A percentile compares a stretch with the other conserved stretches of the same genome.
phyloP scores from a whole-genome alignment of 306 rosid species.

The Leucaena leucocephala region DNA sequence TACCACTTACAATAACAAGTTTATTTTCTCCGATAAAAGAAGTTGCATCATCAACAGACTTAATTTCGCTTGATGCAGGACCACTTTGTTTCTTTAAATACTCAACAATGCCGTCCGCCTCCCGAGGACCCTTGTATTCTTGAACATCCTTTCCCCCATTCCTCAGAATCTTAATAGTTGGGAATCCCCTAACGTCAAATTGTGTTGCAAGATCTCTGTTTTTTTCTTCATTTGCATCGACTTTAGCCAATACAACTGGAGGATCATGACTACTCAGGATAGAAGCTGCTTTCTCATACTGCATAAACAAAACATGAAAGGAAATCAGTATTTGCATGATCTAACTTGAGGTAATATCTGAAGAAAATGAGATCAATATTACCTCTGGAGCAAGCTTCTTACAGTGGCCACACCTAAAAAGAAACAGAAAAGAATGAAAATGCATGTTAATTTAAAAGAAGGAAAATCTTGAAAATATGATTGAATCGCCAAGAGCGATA shows the following conservation, averaged over 20 bases:
- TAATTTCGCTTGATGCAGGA: conserved; percentile 76
- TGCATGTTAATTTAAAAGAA: conserved; percentile 4
- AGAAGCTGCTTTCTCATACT: conserved; percentile 91
- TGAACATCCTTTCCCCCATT: conserved; percentile 77
- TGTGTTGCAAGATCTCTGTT: conserved; percentile 64
- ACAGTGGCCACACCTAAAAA: conserved; percentile 96
- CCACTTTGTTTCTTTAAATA: conserved; percentile 88
- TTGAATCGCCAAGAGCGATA: background rate
- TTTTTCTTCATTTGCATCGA: conserved; percentile 73
- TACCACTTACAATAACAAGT: conserved; percentile 67
- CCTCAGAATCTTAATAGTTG: conserved; percentile 84
- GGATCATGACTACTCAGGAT: conserved; percentile 74
- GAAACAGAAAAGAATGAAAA: background rate
- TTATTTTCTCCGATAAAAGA: conserved; percentile 59
- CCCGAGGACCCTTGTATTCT: conserved; percentile 93
- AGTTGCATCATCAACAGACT: conserved; percentile 67
- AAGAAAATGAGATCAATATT: conserved; percentile 22
- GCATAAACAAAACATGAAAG: conserved; percentile 27
- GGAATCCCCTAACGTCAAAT: conserved; percentile 70
- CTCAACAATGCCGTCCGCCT: conserved; percentile 81
- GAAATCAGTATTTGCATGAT: conserved; percentile 29
- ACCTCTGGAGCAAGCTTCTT: conserved; percentile 97
- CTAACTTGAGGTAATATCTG: background rate
- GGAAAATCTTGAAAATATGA: background rate
- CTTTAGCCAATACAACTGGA: conserved; percentile 74